Evolutionary conservation across 2,329 filamentous ascomycete genomes (phyloP).

Genomic region (Alternaria burnsii): DNA sequence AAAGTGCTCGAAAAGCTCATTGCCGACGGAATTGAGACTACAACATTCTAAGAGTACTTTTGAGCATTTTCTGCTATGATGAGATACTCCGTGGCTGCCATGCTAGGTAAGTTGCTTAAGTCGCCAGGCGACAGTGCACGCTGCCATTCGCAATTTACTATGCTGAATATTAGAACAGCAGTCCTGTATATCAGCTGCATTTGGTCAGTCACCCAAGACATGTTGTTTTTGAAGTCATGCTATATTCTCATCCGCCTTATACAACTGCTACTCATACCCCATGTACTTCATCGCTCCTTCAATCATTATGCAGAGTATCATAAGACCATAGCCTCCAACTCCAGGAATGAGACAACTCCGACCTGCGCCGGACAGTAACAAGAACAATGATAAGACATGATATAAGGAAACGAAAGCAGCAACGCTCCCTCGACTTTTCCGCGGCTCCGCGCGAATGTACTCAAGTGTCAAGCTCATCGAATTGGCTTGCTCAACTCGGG

Average conservation of each 20-base stretch:
- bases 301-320: conserved; percentile 41
- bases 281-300: conserved; percentile 19
- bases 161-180: not conserved
- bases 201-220: not conserved
- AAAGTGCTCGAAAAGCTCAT: not conserved
- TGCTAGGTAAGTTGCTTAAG: not conserved
- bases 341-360: conserved; percentile 13
- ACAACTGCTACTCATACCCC: conserved; percentile 13
- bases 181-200: not conserved
- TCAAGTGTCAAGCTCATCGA: conserved; percentile 3
- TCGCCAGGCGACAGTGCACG: not conserved
- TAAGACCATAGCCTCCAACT: conserved; percentile 18
- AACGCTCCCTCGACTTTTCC: not conserved
- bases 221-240: conserved; percentile 20
- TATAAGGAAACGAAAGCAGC: conserved; percentile 2
- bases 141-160: not conserved
- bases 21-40: no score
- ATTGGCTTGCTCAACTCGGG: not conserved
- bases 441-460: not conserved
- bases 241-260: conserved; percentile 17
- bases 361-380: conserved; percentile 16
- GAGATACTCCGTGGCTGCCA: not conserved
- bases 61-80: not conserved
- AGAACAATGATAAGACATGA: conserved; percentile 13
- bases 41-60: not conserved